Evolutionary conservation across 225 moss, liverwort and hornwort species (phyloP).

Genomic region (Sphagnum contortum): DNA sequence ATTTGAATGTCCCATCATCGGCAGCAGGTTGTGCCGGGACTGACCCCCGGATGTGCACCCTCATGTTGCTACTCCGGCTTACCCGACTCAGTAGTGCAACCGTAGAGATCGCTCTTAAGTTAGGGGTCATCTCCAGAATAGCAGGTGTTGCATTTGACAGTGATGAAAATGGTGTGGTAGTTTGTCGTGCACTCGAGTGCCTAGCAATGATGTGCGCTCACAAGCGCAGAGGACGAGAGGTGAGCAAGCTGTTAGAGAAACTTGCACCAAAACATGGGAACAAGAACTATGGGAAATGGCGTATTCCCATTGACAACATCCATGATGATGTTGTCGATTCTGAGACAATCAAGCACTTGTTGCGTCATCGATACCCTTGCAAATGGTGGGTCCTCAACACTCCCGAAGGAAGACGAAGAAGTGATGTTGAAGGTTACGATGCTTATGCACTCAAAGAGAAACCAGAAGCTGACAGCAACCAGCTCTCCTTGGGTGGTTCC

Average conservation of each 20-base stretch:
- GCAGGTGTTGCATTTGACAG: constrained; percentile 79
- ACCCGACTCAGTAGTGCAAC: constrained; percentile 90
- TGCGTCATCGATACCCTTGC: constrained; percentile 80
- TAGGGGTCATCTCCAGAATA: constrained; percentile 77
- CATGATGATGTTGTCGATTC: constrained; percentile 90
- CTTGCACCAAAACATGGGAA: constrained; percentile 58
- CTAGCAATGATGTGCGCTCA: constrained; percentile 94
- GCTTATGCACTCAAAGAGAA: constrained; percentile 85
- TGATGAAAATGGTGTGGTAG: constrained; percentile 73
- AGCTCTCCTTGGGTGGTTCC: constrained; percentile 61
- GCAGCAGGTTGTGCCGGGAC: constrained; percentile 81
- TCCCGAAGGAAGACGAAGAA: constrained; percentile 40
- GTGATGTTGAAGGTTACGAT: constrained; percentile 44
- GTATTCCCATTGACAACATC: constrained; percentile 57
- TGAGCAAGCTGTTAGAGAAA: constrained; percentile 65
- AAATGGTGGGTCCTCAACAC: constrained; percentile 92
- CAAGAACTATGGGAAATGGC: constrained; percentile 90
- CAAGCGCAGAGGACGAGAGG: constrained; percentile 82
- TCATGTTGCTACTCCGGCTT: constrained; percentile 83
- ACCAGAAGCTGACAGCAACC: constrained; percentile 71
- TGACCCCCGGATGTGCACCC: constrained; percentile 89
- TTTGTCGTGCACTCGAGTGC: constrained; percentile 86
- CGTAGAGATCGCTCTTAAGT: constrained; percentile 71
- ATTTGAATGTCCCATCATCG: constrained; percentile 64
- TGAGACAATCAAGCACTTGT: constrained; percentile 77